Base-by-base conservation (phyloP, 768 basidiomycete genomes). In the Suillus occidentalis region DNA sequence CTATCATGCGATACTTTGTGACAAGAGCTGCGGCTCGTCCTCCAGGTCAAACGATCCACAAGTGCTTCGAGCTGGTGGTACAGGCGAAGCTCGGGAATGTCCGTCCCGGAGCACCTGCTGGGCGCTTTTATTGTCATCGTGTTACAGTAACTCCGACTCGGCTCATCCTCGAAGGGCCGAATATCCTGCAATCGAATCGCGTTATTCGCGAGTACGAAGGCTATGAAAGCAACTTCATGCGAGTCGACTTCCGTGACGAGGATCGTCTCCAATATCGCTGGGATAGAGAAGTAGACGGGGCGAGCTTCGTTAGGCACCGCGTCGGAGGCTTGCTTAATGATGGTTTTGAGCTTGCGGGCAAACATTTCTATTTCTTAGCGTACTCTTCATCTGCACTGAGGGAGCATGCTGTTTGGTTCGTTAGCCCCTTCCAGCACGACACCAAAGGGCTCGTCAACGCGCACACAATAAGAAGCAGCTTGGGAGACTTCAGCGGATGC, bases 231-330 rank as follows among this genome's bases (percentile, higher is more conserved):
- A 79, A 85, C 68, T 96, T 96, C 72, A 72, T 96, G 37, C 87
- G 94, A 12, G 92, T 95, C 31, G 88, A 91, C 68, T 93, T 95
- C 70, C 85, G 89, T 6, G 94, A 95, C 63, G 94, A 96, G 77
- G 90, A 95, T 69, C 82, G 82, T 40, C 80, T 90, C n/a, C 82
- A 85, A 43, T 90, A 89, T 66, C 84, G 87, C 14, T 92, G 90
- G 90, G 85, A 85, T 62, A 81, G 85, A 12, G 85, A 85, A 45
- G 85, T 89, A 6, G 89, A 92, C 66, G 85, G 84, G 0, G 72
- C 76, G 2, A 72, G 77, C 16, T 87, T 89, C 72, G 79, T 93
- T 2, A 75, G 80, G 22, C 78, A 84, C 47, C 84, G 87, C 13
- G 89, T 91, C 14, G 87, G 87, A 2, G 77, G 73, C 5, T 79